These are phyloP conservation scores for Vickermania ingenoplastis DNA, from an alignment of 208 protist genomes.

Conservation along the genomic window DNA sequence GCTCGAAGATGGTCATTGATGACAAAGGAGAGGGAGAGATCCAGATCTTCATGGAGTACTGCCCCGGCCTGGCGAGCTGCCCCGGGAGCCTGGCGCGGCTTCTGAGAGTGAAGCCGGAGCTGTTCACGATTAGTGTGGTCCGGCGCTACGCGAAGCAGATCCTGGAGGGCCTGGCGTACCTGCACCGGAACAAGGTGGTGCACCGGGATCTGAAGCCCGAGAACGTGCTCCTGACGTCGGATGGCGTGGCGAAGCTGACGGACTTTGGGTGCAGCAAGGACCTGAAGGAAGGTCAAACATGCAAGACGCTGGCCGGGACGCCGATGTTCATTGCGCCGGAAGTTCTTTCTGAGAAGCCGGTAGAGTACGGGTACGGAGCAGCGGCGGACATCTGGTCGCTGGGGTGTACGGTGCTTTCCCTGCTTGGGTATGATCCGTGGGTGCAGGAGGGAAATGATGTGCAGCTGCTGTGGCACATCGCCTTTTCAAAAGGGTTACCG, in stretches of 20 bases:
- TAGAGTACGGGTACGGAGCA: constrained; percentile 63
- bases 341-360: constrained; percentile 51
- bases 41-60: constrained; percentile 87
- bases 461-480: constrained; percentile 75
- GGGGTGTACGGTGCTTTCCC: constrained; percentile 18
- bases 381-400: constrained; percentile 75
- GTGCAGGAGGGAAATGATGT: constrained; percentile 28
- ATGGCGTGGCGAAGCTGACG: constrained; percentile 77
- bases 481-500: constrained; percentile 49
- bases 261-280: constrained; percentile 83
- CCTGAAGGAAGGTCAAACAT: constrained; percentile 14
- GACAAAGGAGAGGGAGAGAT: constrained; percentile 39
- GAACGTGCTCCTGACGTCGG: constrained; percentile 83
- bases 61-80: constrained; percentile 28
- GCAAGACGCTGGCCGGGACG: constrained; percentile 81
- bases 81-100: constrained; percentile 43
- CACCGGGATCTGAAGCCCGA: constrained; percentile 89
- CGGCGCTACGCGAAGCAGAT: constrained; percentile 68
- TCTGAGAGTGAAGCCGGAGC: constrained; percentile 28
- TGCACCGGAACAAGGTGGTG: constrained; percentile 72
- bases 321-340: constrained; percentile 91
- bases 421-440: constrained; percentile 75
- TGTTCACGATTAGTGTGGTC: constrained; percentile 21
- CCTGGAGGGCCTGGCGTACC: constrained; percentile 62
- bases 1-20: constrained; percentile 51